Conservation (phyloP, 106 monocot genomes). For the Narthecium ossifragum region DNA sequence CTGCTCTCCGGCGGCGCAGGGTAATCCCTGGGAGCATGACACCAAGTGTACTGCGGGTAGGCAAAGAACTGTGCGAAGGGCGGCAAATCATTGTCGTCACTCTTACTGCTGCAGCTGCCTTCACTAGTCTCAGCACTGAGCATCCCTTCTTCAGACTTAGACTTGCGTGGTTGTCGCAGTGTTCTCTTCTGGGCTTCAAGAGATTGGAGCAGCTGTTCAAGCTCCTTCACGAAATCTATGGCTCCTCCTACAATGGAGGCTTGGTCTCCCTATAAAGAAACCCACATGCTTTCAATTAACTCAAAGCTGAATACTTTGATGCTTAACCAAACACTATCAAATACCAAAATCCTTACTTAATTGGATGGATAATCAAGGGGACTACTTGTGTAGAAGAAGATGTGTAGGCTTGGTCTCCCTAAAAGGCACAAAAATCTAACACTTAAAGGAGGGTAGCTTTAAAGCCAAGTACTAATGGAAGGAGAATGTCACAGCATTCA, state of each 20-base stretch:
- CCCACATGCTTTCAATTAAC: neutral
- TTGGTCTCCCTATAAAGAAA: conserved; percentile 71
- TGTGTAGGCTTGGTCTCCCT: too few relatives aligned
- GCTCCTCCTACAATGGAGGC: conserved; percentile 97
- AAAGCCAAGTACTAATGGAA: neutral
- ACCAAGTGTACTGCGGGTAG: conserved; percentile 77
- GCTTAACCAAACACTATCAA: too few relatives aligned
- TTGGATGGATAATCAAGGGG: too few relatives aligned
- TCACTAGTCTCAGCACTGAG: neutral
- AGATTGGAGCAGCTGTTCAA: conserved; percentile 85
- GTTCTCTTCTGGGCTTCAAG: conserved; percentile 74
- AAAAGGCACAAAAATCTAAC: too few relatives aligned
- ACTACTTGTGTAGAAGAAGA: too few relatives aligned
- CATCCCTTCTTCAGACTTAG: neutral
- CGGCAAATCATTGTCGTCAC: conserved; percentile 9
- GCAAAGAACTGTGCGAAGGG: conserved; percentile 86
- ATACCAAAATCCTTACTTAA: too few relatives aligned
- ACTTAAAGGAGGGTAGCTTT: too few relatives aligned
- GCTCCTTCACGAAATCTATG: conserved; percentile 94
- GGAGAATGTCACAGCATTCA: neutral
- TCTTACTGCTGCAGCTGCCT: neutral
- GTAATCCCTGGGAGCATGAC: conserved; percentile 44
- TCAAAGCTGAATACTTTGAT: too few relatives aligned
- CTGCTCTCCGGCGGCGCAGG: conserved; percentile 16
- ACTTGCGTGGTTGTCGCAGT: conserved; percentile 22